Base-by-base conservation (phyloP, 163 green algal species). In the Volvox carteri region DNA sequence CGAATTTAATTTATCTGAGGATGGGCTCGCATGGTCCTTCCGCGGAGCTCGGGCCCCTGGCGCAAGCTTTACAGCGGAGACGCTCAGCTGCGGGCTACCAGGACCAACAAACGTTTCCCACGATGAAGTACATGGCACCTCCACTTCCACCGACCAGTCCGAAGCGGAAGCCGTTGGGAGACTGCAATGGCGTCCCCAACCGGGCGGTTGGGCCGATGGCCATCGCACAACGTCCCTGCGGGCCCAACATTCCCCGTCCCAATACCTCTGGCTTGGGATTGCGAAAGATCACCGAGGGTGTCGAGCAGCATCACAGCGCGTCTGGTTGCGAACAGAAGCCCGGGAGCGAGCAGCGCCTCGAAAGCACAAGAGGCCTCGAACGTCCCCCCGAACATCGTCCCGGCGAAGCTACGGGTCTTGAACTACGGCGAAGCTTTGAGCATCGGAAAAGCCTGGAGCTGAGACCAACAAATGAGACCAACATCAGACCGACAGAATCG, bases 11-110 rank as follows among this genome's bases (percentile, higher is more conserved):
- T n/a, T n/a, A n/a, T n/a, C n/a, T n/a, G n/a, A n/a, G n/a, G 14
- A 76, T 76, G 67, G 67, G 67, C n/a, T 18, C 19, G 9, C 11
- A 78, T 30, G 39, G 39, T 18, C 21, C 70, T 37, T 54, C 67
- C 67, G 25, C 39, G 11, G 70, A 78, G 39, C 70, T 78, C 16
- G 70, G 70, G 14, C 70, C 70, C 39, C 37, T 78, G 28, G 70
- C 70, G 33, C 39, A 58, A 21, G 70, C 39, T 18, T 19, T 78
- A 28, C 70, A 78, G 70, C 70, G 70, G 11, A 56, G 39, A 4
- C 39, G 70, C 70, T 35, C 70, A 78, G 16, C 39, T 33, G 37
- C 39, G 35, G 41, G 37, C 33, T 37, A 78, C 70, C 18, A 78
- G 11, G 67, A 37, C 5, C 35, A 77, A 35, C 67, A 77, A 48